Conservation (phyloP, 768 basidiomycete genomes). For the Termitomyces sp. region DNA sequence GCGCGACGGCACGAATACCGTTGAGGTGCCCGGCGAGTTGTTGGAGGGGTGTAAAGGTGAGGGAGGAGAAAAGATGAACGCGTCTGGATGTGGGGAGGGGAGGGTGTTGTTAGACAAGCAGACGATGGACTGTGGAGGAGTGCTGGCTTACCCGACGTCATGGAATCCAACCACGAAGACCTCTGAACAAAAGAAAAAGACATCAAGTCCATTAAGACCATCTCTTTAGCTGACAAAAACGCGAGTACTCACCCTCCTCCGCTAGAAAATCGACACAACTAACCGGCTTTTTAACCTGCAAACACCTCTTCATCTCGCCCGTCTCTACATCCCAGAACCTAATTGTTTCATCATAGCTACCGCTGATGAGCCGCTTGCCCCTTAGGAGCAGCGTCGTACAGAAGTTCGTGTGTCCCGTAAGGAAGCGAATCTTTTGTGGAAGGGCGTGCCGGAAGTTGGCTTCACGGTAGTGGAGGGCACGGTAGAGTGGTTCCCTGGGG, state of each 20-base stretch:
- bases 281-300: conserved; percentile 84
- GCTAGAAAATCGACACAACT: conserved; percentile 85
- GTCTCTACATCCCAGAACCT: conserved; percentile 83
- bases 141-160: conserved; percentile 67
- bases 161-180: conserved; percentile 92
- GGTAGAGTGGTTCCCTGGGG: conserved; percentile 57
- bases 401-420: conserved; percentile 82
- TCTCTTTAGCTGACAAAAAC: no score
- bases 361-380: conserved; percentile 80
- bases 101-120: background rate
- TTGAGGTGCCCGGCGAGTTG: conserved; percentile 84
- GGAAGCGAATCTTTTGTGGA: conserved; percentile 72
- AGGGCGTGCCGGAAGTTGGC: conserved; percentile 73
- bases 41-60: conserved; percentile 79
- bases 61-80: conserved; percentile 82
- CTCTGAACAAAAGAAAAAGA: conserved; percentile 34
- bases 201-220: background rate
- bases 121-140: background rate
- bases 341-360: conserved; percentile 89
- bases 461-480: conserved; percentile 79
- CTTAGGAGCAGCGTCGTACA: conserved; percentile 76
- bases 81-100: conserved; percentile 40
- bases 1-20: conserved; percentile 84
- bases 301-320: conserved; percentile 60
- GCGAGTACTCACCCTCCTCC: conserved; percentile 55